phyloP scores from a whole-genome alignment of 2,329 filamentous ascomycete species.

The Didymella keratinophila region DNA sequence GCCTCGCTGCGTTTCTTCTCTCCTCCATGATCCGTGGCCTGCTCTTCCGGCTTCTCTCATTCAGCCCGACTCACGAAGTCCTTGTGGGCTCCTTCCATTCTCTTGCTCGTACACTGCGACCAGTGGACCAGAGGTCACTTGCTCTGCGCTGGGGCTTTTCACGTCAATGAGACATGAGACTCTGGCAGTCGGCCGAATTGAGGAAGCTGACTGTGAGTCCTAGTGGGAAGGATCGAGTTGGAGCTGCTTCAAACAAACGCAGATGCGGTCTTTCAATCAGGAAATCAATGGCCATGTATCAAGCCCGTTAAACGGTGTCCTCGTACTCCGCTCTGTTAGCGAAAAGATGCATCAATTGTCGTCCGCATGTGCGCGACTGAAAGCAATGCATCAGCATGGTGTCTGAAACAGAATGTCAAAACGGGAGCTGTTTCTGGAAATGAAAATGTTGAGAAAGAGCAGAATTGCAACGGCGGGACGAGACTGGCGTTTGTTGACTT shows the following conservation, averaged over 20 bases:
- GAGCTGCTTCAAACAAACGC: not conserved
- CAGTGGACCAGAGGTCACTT: not conserved
- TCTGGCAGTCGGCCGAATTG: not conserved
- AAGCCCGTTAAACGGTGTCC: not conserved
- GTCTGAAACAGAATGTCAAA: not conserved
- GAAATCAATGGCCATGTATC: not conserved
- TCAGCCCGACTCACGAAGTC: no score
- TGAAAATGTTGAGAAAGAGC: not conserved
- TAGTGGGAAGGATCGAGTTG: not conserved
- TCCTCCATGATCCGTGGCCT: no score
- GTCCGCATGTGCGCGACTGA: not conserved
- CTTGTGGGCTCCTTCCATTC: no score
- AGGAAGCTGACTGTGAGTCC: not conserved
- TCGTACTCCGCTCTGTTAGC: not conserved
- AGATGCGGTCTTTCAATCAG: not conserved
- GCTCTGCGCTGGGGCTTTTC: not conserved
- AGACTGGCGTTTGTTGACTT: constrained; percentile 18
- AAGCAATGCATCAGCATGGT: not conserved
- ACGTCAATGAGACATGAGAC: not conserved
- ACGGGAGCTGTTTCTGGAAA: not conserved
- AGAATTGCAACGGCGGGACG: not conserved
- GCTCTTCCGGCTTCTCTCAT: no score
- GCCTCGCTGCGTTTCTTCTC: no score
- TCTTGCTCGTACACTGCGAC: no score
- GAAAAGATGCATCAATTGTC: not conserved